Evolutionary conservation across 768 basidiomycete species (phyloP).

Genomic region (Nevesoporus exiguus): DNA sequence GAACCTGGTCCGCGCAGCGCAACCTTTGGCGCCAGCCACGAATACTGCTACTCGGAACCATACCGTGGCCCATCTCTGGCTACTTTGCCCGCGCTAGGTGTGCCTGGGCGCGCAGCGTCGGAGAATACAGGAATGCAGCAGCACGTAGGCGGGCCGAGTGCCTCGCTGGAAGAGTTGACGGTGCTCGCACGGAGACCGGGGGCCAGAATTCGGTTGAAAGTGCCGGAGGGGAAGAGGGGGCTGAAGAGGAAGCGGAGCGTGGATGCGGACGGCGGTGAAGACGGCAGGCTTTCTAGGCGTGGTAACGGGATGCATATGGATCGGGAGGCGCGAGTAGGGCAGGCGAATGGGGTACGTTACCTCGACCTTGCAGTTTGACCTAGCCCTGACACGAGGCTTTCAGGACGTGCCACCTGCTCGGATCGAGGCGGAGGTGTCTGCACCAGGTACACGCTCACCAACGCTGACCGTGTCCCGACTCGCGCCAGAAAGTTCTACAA

Average conservation of each 20-base stretch:
- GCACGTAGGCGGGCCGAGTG: slow-evolving; percentile 18
- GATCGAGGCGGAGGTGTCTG: neutral
- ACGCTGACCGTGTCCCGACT: neutral
- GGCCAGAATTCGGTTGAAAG: slow-evolving; percentile 6
- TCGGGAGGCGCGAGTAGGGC: neutral
- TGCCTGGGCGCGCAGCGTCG: neutral
- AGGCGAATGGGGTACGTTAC: neutral
- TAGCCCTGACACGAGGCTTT: neutral
- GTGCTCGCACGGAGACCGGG: slow-evolving; percentile 14
- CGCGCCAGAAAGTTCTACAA: neutral
- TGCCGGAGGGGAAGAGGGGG: slow-evolving; percentile 4
- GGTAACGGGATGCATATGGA: neutral
- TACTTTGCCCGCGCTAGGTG: no score
- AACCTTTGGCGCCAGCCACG: neutral
- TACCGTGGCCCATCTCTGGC: neutral
- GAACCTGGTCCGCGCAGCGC: no score
- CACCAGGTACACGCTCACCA: neutral
- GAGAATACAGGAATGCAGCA: neutral
- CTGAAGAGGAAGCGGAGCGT: slow-evolving; percentile 17
- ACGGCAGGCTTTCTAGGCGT: neutral
- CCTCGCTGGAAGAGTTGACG: slow-evolving; percentile 17
- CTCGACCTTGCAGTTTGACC: neutral
- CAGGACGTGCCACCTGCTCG: neutral
- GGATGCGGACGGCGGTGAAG: neutral
- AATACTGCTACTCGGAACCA: neutral